Evolutionary conservation across 129 eudicot genomes (phyloP), one percentile per base, ranked within the genome.

Genomic region (Gnaphalium uliginosum): DNA sequence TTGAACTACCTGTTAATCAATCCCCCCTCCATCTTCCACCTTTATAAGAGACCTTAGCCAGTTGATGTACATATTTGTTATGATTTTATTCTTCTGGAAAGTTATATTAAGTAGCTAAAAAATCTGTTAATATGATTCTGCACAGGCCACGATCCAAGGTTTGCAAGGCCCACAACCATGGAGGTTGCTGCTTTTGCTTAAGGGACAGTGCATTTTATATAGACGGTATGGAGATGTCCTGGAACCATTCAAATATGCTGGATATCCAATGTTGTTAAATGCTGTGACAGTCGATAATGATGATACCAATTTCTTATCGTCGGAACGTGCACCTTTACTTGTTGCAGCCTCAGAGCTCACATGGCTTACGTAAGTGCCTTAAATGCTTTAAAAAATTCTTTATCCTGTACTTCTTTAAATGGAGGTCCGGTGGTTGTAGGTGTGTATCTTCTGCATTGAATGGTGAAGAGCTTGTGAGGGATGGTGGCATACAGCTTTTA

Each of bases 381-480:
- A 77, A 79, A 75, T 72, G 27, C 26, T 19, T 25, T 32, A 39
- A 29, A 33, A 63, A 23, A n/a, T n/a, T 21, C 23, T 29, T 13
- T 25, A 18, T 21, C 19, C 19, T 41, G 17, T 24, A 22, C 13
- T 67, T 51, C 33, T 15, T 56, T 37, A 70, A 68, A 23, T 68
- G 46, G 19, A 48, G 46, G 7, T 48, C 54, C 43, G 72, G 18
- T 43, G 23, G 26, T 76, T 76, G 66, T 68, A 94, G 99, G 85
- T 94, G 99, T 78, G 99, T 78, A 51, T 94, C 99, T 57, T 94
- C 99, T 68, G 85, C 96, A 66, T 74, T 94, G 73, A 94, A 94
- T 72, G 99, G 99, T 51, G 99, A 94, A 87, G 99, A 94, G 90
- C 97, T 94, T 75, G 99, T 90, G 58, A 89, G 99, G 61, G 99